Evolutionary conservation across 2,329 filamentous ascomycete species (phyloP).

Genomic region (Aspergillus quadricinctus): DNA sequence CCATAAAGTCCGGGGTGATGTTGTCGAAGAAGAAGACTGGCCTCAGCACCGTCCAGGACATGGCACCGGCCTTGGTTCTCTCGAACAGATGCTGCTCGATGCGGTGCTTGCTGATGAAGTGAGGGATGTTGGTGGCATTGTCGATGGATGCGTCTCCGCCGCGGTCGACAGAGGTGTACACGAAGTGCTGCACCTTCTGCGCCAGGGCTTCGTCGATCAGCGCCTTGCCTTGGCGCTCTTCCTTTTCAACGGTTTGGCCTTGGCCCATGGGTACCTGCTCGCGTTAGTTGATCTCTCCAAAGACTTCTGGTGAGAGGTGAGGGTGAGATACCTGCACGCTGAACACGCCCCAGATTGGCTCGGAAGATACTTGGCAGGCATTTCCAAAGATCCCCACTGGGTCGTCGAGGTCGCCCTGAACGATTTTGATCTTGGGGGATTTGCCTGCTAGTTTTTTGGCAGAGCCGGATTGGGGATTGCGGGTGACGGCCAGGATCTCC

Average conservation of each 20-base stretch:
- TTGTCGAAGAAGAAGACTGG: constrained; percentile 62
- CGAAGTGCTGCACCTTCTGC: constrained; percentile 55
- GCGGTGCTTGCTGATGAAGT: constrained; percentile 59
- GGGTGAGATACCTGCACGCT: constrained; percentile 55
- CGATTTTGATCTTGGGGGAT: constrained; percentile 48
- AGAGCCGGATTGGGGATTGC: constrained; percentile 21
- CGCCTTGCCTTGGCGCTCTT: constrained; percentile 54
- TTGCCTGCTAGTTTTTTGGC: constrained; percentile 47
- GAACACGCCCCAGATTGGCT: constrained; percentile 57
- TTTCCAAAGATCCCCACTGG: constrained; percentile 47
- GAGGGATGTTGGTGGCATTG: constrained; percentile 53
- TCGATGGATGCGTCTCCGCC: constrained; percentile 53
- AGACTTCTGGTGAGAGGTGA: not conserved
- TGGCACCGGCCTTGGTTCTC: too few species aligned
- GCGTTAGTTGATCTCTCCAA: too few species aligned
- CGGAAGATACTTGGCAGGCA: constrained; percentile 33
- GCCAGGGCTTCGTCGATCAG: constrained; percentile 57
- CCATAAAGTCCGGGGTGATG: constrained; percentile 43
- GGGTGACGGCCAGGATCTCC: constrained; percentile 13
- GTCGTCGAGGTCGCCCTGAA: constrained; percentile 56
- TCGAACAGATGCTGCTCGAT: constrained; percentile 61
- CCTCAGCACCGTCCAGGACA: constrained; percentile 59
- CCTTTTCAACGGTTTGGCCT: constrained; percentile 18
- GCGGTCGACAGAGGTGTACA: constrained; percentile 62
- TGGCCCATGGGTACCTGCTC: not conserved